phyloP scores from a whole-genome alignment of 2,329 filamentous ascomycete genomes.

The Cladosporium sphaerospermum region DNA sequence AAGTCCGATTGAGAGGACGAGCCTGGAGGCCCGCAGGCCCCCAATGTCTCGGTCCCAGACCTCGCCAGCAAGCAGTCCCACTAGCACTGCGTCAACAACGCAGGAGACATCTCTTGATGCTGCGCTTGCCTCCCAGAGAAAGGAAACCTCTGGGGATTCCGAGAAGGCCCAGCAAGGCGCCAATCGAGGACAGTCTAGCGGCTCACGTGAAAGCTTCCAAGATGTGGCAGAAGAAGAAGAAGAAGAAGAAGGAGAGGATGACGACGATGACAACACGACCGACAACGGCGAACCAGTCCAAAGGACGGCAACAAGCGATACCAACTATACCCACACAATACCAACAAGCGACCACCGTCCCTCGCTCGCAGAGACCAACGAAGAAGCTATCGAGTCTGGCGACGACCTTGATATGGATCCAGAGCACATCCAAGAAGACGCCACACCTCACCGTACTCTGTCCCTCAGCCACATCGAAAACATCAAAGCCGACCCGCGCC shows the following conservation, averaged over 20 bases:
- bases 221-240: background rate
- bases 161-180: constrained; percentile 8
- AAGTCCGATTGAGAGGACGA: constrained; percentile 18
- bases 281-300: constrained; percentile 32
- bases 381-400: background rate
- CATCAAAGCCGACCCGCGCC: constrained; percentile 12
- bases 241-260: constrained; percentile 16
- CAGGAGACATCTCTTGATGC: constrained; percentile 23
- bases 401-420: background rate
- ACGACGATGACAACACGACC: constrained; percentile 45
- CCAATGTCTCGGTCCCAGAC: constrained; percentile 20
- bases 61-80: constrained; percentile 24
- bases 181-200: background rate
- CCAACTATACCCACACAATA: background rate
- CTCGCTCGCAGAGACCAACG: background rate
- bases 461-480: constrained; percentile 39
- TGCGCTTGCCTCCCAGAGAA: constrained; percentile 30
- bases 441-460: constrained; percentile 45
- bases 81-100: constrained; percentile 16
- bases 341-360: background rate
- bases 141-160: constrained; percentile 26
- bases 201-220: constrained; percentile 2
- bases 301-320: background rate
- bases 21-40: constrained; percentile 15
- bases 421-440: background rate